Evolutionary conservation across 1,139 yeast species (phyloP).

Genomic region (Yamadazyma oceani): DNA sequence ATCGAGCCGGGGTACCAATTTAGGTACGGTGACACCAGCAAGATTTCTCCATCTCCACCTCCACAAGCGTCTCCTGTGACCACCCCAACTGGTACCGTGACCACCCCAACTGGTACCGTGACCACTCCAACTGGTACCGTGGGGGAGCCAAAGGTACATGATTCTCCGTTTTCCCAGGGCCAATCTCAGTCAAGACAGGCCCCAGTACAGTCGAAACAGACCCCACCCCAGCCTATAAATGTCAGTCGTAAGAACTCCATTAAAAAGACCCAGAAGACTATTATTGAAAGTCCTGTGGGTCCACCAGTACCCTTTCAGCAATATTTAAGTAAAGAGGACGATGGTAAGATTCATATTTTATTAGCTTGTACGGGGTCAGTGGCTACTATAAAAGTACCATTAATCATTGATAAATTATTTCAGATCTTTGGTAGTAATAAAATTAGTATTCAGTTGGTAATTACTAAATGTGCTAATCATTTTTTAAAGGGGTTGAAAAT

Average conservation of each 20-base stretch:
- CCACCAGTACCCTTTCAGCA: conserved; percentile 77
- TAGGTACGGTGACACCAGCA: conserved; percentile 7
- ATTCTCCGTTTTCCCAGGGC: too few relatives aligned
- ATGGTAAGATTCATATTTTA: conserved; percentile 79
- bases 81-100: not conserved
- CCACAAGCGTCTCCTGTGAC: conserved; percentile 7
- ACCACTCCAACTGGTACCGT: not conserved
- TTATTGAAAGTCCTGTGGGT: conserved; percentile 57
- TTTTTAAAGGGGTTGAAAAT: conserved; percentile 77
- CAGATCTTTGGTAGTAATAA: conserved; percentile 70
- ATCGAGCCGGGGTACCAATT: conserved; percentile 10
- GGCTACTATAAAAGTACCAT: conserved; percentile 89
- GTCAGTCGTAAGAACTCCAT: conserved; percentile 24
- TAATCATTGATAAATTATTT: conserved; percentile 78
- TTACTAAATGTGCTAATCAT: conserved; percentile 81
- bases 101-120: not conserved
- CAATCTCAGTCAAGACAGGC: too few relatives aligned
- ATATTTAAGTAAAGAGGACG: conserved; percentile 69
- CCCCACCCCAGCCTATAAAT: conserved; percentile 24
- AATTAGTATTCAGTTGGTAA: conserved; percentile 80
- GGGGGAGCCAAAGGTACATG: too few relatives aligned
- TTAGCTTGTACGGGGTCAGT: conserved; percentile 96
- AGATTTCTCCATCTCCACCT: conserved; percentile 17
- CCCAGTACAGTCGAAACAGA: too few relatives aligned
- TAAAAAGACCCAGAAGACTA: conserved; percentile 33